phyloP scores from a whole-genome alignment of 2,329 filamentous ascomycete species.

The Pestalotiopsis sp. region DNA sequence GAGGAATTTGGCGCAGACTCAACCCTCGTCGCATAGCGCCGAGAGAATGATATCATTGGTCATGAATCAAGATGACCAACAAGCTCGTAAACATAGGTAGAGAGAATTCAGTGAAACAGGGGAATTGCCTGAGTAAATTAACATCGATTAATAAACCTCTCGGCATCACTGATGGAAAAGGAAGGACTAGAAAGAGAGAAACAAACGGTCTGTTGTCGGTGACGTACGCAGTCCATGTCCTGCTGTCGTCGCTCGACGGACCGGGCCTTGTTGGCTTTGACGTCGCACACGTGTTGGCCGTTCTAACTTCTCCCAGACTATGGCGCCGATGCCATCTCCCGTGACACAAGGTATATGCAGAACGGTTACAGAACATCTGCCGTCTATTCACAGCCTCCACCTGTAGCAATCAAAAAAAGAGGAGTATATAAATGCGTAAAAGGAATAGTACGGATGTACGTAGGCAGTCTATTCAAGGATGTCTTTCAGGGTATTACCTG shows the following conservation, averaged over 20 bases:
- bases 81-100: no score
- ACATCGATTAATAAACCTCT: no score
- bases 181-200: no score
- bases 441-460: neutral
- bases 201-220: neutral
- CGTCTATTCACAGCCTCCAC: no score
- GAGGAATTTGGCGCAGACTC: neutral
- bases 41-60: no score
- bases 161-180: no score
- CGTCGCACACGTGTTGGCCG: neutral
- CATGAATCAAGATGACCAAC: no score
- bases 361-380: no score
- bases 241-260: neutral
- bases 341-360: neutral
- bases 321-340: neutral
- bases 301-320: neutral
- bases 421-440: no score
- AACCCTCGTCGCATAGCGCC: neutral
- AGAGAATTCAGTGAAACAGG: no score
- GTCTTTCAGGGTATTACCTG: neutral
- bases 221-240: neutral
- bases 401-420: neutral
- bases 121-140: no score
- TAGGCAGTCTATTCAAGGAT: neutral
- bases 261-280: neutral